phyloP scores from a whole-genome alignment of 2,329 filamentous ascomycete genomes.

The Fusarium sublunatum region DNA sequence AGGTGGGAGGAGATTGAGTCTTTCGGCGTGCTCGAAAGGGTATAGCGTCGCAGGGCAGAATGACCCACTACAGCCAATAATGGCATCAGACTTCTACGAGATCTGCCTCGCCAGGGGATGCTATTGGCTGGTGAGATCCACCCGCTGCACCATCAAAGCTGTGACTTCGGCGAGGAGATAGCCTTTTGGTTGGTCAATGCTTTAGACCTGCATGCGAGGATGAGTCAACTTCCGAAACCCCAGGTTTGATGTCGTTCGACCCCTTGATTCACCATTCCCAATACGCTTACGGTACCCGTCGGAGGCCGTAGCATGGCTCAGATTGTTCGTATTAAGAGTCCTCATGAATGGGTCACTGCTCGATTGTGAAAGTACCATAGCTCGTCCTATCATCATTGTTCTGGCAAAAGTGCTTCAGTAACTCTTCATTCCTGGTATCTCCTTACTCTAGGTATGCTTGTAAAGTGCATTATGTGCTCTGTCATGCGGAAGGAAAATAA shows the following conservation, averaged over 20 bases:
- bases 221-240: conserved; percentile 50
- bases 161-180: conserved; percentile 52
- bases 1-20: conserved; percentile 51
- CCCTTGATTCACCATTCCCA: conserved; percentile 7
- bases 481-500: neutral
- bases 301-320: conserved; percentile 9
- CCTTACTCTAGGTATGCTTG: conserved; percentile 1
- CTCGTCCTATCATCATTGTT: conserved; percentile 6
- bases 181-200: conserved; percentile 50
- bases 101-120: neutral
- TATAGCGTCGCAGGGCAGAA: conserved; percentile 45
- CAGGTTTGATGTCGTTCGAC: conserved; percentile 40
- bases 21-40: conserved; percentile 59
- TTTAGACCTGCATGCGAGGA: conserved; percentile 32
- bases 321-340: conserved; percentile 3
- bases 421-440: conserved; percentile 10
- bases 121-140: conserved; percentile 48
- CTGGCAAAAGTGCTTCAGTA: neutral
- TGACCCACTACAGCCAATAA: conserved; percentile 46
- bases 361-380: neutral
- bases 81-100: neutral
- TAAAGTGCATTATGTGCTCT: neutral
- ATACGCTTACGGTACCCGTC: conserved; percentile 9
- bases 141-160: conserved; percentile 43
- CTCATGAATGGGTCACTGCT: conserved; percentile 3